Evolutionary conservation across 805 yeast species (phyloP).

Genomic region (Metschnikowia borealis): DNA sequence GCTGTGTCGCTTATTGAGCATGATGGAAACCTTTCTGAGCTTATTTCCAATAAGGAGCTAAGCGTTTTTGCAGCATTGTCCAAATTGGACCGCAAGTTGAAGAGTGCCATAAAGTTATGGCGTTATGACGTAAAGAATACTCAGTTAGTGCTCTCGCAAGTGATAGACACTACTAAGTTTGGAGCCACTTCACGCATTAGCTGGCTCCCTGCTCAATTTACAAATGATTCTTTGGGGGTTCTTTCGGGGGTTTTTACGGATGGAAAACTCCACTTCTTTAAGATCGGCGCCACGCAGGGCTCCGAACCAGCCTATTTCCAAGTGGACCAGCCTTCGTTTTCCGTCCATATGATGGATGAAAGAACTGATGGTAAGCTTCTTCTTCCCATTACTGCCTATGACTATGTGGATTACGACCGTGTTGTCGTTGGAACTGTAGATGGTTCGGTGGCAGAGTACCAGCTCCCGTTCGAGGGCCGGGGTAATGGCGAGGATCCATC

Average conservation of each 20-base stretch:
- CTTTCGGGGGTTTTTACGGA: constrained; percentile 54
- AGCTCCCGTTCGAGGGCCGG: constrained; percentile 27
- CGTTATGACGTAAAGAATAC: constrained; percentile 23
- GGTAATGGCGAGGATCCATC: constrained; percentile 11
- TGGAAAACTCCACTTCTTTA: constrained; percentile 51
- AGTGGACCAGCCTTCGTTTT: constrained; percentile 23
- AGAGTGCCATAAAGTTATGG: constrained; percentile 46
- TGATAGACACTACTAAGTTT: constrained; percentile 32
- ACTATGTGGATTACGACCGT: constrained; percentile 39
- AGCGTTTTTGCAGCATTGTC: constrained; percentile 25
- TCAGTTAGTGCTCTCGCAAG: constrained; percentile 24
- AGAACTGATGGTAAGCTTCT: constrained; percentile 2
- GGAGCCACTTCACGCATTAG: constrained; percentile 43
- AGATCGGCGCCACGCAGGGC: constrained; percentile 20
- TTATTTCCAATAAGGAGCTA: constrained; percentile 25
- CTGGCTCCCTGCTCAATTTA: constrained; percentile 37
- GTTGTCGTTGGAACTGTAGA: constrained; percentile 55
- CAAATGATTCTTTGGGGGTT: constrained; percentile 31
- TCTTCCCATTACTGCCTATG: constrained; percentile 43
- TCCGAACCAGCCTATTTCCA: constrained; percentile 13
- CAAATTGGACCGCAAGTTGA: constrained; percentile 9
- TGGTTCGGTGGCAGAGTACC: constrained; percentile 59
- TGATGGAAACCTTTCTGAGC: constrained; percentile 19
- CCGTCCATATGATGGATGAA: constrained; percentile 13
- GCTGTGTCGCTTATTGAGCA: constrained; percentile 48